A percentile compares a stretch with the other conserved stretches of the same genome.
Conservation (phyloP, 495 filamentous ascomycete genomes). For the Aspergillus funiculosus region DNA sequence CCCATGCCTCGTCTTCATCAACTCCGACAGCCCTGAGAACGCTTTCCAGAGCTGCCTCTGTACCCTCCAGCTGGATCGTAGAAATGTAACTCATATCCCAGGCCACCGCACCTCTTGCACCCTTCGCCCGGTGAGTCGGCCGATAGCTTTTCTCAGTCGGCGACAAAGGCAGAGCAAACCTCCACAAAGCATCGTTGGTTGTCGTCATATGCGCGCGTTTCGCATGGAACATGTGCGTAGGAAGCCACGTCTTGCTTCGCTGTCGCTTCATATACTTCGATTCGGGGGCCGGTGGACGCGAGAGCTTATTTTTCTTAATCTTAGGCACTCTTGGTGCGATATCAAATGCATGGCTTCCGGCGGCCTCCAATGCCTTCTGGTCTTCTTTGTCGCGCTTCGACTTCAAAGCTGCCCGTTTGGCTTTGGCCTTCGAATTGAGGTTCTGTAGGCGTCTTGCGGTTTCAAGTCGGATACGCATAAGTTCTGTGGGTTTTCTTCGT, state of each 20-base stretch:
- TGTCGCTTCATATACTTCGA: conserved; percentile 82
- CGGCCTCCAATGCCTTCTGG: conserved; percentile 29
- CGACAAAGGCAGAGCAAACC: conserved; percentile 77
- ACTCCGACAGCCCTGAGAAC: conserved; percentile 58
- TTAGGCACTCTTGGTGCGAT: conserved; percentile 55
- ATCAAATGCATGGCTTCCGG: conserved; percentile 31
- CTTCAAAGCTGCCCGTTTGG: conserved; percentile 35
- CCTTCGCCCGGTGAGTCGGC: conserved; percentile 75
- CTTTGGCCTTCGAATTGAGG: conserved; percentile 54
- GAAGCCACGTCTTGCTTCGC: conserved; percentile 84
- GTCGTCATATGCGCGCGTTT: conserved; percentile 85
- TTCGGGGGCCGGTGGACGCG: conserved; percentile 56
- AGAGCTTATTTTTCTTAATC: conserved; percentile 64
- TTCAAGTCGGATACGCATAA: conserved; percentile 73
- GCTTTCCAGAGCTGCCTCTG: conserved; percentile 53
- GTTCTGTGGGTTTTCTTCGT: conserved; percentile 62
- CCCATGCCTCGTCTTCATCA: conserved; percentile 53
- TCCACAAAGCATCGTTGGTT: conserved; percentile 74
- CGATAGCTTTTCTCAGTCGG: conserved; percentile 87
- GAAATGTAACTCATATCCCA: conserved; percentile 98
- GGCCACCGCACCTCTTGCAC: conserved; percentile 59
- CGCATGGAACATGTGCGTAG: conserved; percentile 89
- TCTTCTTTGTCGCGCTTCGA: conserved; percentile 29
- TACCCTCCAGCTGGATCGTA: conserved; percentile 73
- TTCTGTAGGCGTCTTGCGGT: conserved; percentile 67